These are phyloP conservation scores for Phaeotremella skinneri DNA, from an alignment of 768 basidiomycete genomes.

Conservation along the genomic window DNA sequence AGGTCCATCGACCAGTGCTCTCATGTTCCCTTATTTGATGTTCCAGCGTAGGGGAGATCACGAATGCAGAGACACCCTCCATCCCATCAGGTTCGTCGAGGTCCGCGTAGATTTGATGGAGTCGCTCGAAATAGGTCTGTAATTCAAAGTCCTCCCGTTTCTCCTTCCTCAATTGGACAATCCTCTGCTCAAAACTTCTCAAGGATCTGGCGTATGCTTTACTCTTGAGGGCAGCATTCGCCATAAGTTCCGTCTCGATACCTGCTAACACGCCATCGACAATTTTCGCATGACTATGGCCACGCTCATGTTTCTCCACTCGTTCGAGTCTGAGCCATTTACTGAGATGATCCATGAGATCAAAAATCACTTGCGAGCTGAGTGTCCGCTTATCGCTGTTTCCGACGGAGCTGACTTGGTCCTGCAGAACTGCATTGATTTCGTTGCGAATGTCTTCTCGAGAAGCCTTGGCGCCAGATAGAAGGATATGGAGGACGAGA, in stretches of 20 bases:
- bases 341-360: conserved; percentile 89
- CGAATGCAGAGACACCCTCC: conserved; percentile 89
- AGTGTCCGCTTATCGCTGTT: conserved; percentile 76
- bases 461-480: conserved; percentile 66
- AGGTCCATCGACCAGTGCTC: conserved; percentile 93
- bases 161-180: conserved; percentile 57
- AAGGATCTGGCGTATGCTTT: conserved; percentile 89
- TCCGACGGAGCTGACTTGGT: conserved; percentile 71
- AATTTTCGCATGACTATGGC: conserved; percentile 55
- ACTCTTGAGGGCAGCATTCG: conserved; percentile 88
- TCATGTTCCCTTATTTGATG: conserved; percentile 98
- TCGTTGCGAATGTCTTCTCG: conserved; percentile 68
- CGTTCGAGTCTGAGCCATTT: conserved; percentile 78
- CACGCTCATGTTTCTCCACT: conserved; percentile 58
- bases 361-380: conserved; percentile 96
- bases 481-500: conserved; percentile 77
- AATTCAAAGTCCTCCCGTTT: conserved; percentile 56
- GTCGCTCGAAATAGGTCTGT: conserved; percentile 73
- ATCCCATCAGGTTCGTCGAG: conserved; percentile 98
- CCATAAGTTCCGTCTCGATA: conserved; percentile 84
- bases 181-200: conserved; percentile 89
- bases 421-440: conserved; percentile 74
- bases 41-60: conserved; percentile 83
- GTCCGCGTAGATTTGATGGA: conserved; percentile 94
- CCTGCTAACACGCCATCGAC: conserved; percentile 79